Base-by-base conservation (phyloP, 139 green algal species). In the Chlamydomonas applanata region DNA sequence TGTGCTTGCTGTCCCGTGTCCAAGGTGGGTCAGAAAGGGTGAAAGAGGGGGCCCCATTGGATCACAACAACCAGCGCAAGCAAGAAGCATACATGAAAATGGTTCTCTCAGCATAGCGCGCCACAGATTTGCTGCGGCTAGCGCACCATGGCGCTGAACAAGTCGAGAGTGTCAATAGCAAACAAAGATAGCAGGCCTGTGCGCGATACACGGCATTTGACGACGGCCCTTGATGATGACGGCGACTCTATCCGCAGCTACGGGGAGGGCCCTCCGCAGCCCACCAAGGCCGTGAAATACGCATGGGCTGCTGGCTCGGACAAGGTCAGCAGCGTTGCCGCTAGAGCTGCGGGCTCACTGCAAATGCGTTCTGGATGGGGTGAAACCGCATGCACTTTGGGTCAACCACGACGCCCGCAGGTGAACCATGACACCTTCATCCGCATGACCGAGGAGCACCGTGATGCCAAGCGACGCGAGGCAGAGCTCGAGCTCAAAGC, bases 351-450 rank as follows among this genome's bases (percentile, higher is more conserved):
- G n/a, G n/a, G n/a, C n/a, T n/a, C n/a, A n/a, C n/a, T n/a, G n/a
- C n/a, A n/a, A n/a, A n/a, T n/a, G n/a, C n/a, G n/a, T n/a, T n/a
- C n/a, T n/a, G n/a, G n/a, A n/a, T n/a, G n/a, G n/a, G n/a, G 11
- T 29, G 24, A 62, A 29, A 25, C 20, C 24, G 53, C 53, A 62
- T 62, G 53, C 53, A 62, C 20, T 61, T 25, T 27, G 53, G 19
- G 27, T 65, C 57, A 36, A 36, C 57, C 19, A 16, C 40, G 32
- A n/a, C 27, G 2, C 36, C 11, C 67, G 19, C 70, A 82, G 75
- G 84, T 89, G 35, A 85, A 89, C 71, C 74, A 89, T 78, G 84
- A 89, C 13, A 72, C 69, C 4, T 89, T 84, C 49, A 79, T 87
- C 34, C 74, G 74, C 44, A 89, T 89, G 84, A 22, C 84, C 33